Evolutionary conservation across 2,329 filamentous ascomycete genomes (phyloP).

Genomic region (Penicillium sp.): DNA sequence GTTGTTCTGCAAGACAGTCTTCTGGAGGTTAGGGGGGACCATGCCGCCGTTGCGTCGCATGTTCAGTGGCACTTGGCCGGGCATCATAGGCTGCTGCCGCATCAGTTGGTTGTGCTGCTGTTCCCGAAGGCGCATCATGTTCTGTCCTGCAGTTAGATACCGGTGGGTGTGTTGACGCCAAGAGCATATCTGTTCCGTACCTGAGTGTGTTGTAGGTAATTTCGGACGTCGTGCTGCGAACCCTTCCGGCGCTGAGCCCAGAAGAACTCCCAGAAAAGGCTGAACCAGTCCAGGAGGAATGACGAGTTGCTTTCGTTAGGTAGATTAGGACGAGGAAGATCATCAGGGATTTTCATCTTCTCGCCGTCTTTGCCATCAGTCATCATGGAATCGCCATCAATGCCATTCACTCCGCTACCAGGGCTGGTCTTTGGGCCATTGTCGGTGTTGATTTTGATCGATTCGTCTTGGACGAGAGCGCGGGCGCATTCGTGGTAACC

Average conservation of each 20-base stretch:
- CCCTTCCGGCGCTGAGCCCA: slow-evolving; percentile 73
- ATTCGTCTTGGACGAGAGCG: slow-evolving; percentile 64
- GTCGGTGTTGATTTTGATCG: slow-evolving; percentile 56
- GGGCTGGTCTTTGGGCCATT: slow-evolving; percentile 64
- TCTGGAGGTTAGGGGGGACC: slow-evolving; percentile 55
- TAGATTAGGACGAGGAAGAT: slow-evolving; percentile 63
- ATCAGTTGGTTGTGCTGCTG: slow-evolving; percentile 74
- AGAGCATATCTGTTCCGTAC: slow-evolving; percentile 47
- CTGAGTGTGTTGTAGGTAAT: slow-evolving; percentile 81
- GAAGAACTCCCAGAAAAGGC: slow-evolving; percentile 95
- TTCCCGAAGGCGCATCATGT: slow-evolving; percentile 67
- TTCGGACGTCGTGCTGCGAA: slow-evolving; percentile 61
- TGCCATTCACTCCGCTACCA: slow-evolving; percentile 69
- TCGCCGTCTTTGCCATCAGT: slow-evolving; percentile 78
- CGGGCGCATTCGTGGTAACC: slow-evolving; percentile 81
- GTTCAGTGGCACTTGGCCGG: slow-evolving; percentile 56
- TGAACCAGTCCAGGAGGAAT: slow-evolving; percentile 97
- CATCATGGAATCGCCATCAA: slow-evolving; percentile 74
- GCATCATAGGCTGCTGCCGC: slow-evolving; percentile 64
- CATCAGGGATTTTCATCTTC: slow-evolving; percentile 70
- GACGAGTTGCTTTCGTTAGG: slow-evolving; percentile 65
- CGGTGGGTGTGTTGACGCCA: background rate
- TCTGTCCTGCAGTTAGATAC: slow-evolving; percentile 39
- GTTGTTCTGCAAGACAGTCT: slow-evolving; percentile 76
- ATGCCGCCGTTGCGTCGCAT: slow-evolving; percentile 54